Evolutionary conservation across 139 green algal species (phyloP), one percentile per base, ranked within the genome.

Genomic region (Haematococcus sp.): DNA sequence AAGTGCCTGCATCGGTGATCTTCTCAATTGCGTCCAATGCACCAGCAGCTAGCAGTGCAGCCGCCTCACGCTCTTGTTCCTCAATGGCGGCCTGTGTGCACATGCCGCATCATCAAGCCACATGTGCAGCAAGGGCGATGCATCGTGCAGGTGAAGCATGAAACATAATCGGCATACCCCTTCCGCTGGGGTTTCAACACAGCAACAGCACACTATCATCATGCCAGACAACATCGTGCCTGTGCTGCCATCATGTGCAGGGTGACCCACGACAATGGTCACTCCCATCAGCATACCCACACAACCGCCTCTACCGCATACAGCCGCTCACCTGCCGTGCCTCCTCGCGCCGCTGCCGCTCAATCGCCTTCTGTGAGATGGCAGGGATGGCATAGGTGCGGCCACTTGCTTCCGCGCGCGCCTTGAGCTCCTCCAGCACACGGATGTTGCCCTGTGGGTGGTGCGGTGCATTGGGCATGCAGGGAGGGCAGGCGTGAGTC

Each of bases 41-140:
- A 49, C 40, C 40, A 19, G 40, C 40, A 49, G 61, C 49, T 16
- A 64, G 74, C 54, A 93, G 63, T 34, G 74, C 84, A 32, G 40
- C 49, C 72, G 79, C 84, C 82, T 95, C 89, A 22, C 85, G 69
- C 43, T 89, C 66, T 85, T 94, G 88, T 80, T 94, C 91, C 55
- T 75, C 82, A 17, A 92, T 90, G 23, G 89, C 87, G 3, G 76
- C 76, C 76, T 88, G 75, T 69, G 89, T 28, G 71, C 65, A 43
- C 40, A 49, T n/a, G n/a, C n/a, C n/a, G n/a, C n/a, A n/a, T n/a
- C n/a, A n/a, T n/a, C n/a, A n/a, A n/a, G n/a, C n/a, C n/a, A n/a
- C n/a, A n/a, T n/a, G n/a, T n/a, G n/a, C n/a, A n/a, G n/a, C n/a
- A n/a, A n/a, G n/a, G n/a, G n/a, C n/a, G n/a, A n/a, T n/a, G n/a